A percentile compares a stretch with the other conserved stretches of the same genome.
Evolutionary conservation across 2,329 filamentous ascomycete species (phyloP).

Genomic region (Diaporthe velutina): DNA sequence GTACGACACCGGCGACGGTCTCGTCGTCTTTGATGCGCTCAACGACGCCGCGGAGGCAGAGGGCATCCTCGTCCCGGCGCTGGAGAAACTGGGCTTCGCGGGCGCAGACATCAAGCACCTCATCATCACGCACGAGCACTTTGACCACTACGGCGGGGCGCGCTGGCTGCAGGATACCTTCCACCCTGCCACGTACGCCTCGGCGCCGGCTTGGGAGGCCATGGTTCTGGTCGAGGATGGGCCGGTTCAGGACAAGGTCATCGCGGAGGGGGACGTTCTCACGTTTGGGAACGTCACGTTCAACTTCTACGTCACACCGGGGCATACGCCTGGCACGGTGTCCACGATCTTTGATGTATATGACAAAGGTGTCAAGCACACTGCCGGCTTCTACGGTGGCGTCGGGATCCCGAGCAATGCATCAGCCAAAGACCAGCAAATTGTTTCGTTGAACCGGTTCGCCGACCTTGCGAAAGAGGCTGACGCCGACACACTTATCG

Average conservation of each 20-base stretch:
- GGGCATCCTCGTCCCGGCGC: background rate
- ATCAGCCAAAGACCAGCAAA: conserved; percentile 1
- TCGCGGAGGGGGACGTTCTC: background rate
- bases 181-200: conserved; percentile 16
- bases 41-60: conserved; percentile 38
- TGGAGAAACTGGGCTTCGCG: conserved; percentile 32
- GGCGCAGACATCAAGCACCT: conserved; percentile 47
- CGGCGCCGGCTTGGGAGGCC: background rate
- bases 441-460: conserved; percentile 5
- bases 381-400: background rate
- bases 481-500: conserved; percentile 41
- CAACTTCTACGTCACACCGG: conserved; percentile 1
- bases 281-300: conserved; percentile 4
- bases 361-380: background rate
- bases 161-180: conserved; percentile 45
- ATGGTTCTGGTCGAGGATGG: background rate
- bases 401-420: conserved; percentile 1
- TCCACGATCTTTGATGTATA: background rate
- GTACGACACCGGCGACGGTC: conserved; percentile 45
- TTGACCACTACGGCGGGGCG: conserved; percentile 47
- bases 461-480: conserved; percentile 32
- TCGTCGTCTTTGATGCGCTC: conserved; percentile 45
- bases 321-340: background rate
- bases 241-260: background rate
- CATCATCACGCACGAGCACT: conserved; percentile 47